Evolutionary conservation across 2,329 filamentous ascomycete species (phyloP), one percentile per base, ranked within the genome.

Genomic region (Coniochaeta sp.): DNA sequence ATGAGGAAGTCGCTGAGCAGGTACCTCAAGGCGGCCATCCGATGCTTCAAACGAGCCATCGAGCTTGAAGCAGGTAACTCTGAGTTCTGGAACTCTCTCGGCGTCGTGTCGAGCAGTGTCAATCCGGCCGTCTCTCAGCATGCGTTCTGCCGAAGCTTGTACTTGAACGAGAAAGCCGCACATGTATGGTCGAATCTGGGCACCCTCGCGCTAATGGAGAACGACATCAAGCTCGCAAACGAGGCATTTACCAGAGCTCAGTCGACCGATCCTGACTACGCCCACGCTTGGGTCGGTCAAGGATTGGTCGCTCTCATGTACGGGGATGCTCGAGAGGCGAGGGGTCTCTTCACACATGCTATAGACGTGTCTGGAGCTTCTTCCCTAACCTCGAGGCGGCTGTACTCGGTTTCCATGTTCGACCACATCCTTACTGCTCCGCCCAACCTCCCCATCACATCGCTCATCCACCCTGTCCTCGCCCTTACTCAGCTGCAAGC

Each of bases 21-120:
- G 65, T 92, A 91, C 66, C 79, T 95, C 55, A 93, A 89, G 71
- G 88, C 92, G 7, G 85, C 95, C 1, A 89, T 98, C 64, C 84
- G 88, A 59, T 95, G 91, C 67, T 98, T 99, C 81, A 99, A 99
- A 76, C 84, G 91, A 52, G 90, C 95, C 1, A 99, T 99, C 65
- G 95, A 98, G 74, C 81, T 97, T 1, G 96, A 99, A 73, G 90
- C 93, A 7, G 90, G 92, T 58, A 99, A 98, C 70, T 80, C 91
- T 0, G 93, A 98, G 66, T 98, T 98, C 72, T 99, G 95, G 95
- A 98, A 98, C 70, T 89, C 95, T 0, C 81, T 99, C 2, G 95
- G 93, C 57, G 91, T 98, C 3, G 91, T 90, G 28, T 97, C 95
- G 1, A 93, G 91, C 64, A 85, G 86, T 54, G 81, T 97, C 65